Percentiles rank a stretch among this genome's conserved stretches.
Evolutionary conservation across 495 filamentous ascomycete species (phyloP).

Genomic region (Xylaria cubensis): DNA sequence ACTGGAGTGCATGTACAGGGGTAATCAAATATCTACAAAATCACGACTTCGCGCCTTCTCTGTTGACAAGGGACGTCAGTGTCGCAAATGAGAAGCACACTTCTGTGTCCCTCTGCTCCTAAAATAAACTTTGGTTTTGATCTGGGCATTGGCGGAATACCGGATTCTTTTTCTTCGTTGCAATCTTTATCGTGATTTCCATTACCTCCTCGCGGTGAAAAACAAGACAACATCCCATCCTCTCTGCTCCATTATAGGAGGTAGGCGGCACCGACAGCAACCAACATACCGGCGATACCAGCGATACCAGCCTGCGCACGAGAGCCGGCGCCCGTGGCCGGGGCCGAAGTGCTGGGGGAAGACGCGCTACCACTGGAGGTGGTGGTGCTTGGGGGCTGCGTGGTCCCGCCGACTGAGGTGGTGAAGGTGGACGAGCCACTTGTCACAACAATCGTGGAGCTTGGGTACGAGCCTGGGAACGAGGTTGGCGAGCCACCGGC

Average conservation of each 20-base stretch:
- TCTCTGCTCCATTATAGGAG: conserved; percentile 31
- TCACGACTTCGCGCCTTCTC: not conserved
- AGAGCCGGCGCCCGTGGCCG: conserved; percentile 26
- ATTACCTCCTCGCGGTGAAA: not conserved
- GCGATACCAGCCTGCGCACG: conserved; percentile 30
- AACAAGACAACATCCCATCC: not conserved
- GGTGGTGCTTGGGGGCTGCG: conserved; percentile 14
- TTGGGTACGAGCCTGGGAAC: conserved; percentile 8
- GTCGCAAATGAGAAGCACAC: not conserved
- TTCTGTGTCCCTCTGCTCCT: not conserved
- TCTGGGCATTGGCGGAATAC: conserved; percentile 11
- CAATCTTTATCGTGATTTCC: not conserved
- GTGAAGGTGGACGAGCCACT: conserved; percentile 16
- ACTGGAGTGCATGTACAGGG: conserved; percentile 15
- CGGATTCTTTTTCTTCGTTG: not conserved
- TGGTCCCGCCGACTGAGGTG: conserved; percentile 12
- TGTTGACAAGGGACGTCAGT: not conserved
- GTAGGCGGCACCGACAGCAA: conserved; percentile 33
- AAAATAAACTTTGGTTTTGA: not conserved
- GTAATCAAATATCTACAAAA: conserved; percentile 25
- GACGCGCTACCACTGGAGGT: not conserved
- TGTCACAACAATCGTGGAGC: conserved; percentile 6
- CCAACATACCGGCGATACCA: conserved; percentile 31
- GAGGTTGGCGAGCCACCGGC: conserved; percentile 10
- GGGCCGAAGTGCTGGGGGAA: not conserved